Conservation (phyloP, 176 grass and related monocot species). For the Carex parvula region DNA sequence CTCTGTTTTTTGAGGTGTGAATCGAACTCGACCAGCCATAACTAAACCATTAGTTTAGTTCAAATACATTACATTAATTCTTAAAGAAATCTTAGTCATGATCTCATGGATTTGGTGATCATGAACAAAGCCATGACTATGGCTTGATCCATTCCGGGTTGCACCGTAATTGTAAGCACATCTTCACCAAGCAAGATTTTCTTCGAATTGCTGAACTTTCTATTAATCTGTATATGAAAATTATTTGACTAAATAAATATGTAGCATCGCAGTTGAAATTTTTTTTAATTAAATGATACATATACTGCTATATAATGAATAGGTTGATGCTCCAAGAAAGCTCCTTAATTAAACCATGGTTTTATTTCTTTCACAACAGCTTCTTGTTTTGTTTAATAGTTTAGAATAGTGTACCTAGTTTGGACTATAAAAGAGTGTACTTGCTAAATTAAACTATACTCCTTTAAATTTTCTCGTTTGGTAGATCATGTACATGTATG, state of each 20-base stretch:
- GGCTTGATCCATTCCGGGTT: constrained; percentile 49
- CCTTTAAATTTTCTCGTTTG: not conserved
- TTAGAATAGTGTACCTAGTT: not conserved
- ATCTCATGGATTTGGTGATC: constrained; percentile 48
- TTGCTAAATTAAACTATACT: not conserved
- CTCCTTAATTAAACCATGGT: not conserved
- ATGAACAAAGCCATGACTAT: constrained; percentile 56
- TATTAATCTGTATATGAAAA: constrained; percentile 22
- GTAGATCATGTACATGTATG: not conserved
- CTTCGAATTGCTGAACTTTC: constrained; percentile 33
- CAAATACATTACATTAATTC: not conserved
- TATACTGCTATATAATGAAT: not conserved
- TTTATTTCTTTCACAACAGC: not conserved
- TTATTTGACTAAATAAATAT: not conserved
- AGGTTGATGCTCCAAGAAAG: not conserved
- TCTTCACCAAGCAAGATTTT: constrained; percentile 51
- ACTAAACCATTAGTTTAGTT: no score
- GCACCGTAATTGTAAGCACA: constrained; percentile 38
- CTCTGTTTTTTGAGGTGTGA: no score
- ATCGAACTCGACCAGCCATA: no score
- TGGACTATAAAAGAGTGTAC: not conserved
- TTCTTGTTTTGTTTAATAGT: not conserved
- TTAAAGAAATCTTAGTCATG: not conserved
- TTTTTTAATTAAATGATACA: no score
- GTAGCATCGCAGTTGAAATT: not conserved